Evolutionary conservation across 495 filamentous ascomycete species (phyloP).

Genomic region (Talaromyces liani): DNA sequence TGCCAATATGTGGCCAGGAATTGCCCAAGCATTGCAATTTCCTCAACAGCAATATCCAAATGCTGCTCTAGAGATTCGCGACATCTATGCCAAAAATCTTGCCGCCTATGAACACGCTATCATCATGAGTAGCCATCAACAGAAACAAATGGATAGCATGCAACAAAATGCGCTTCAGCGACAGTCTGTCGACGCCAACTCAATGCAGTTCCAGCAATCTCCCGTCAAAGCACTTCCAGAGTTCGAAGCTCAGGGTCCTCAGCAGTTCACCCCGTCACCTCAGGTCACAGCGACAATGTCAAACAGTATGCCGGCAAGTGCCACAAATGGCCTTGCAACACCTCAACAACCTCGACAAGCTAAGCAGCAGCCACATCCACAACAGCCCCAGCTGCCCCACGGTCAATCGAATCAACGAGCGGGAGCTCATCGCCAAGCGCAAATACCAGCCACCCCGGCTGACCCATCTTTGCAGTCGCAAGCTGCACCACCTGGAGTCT

Average conservation of each 20-base stretch:
- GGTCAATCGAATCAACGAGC: slow-evolving; percentile 21
- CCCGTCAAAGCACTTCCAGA: slow-evolving; percentile 23
- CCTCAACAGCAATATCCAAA: slow-evolving; percentile 55
- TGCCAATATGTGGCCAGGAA: slow-evolving; percentile 61
- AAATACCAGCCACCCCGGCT: slow-evolving; percentile 23
- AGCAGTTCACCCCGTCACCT: slow-evolving; percentile 30
- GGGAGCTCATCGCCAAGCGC: slow-evolving; percentile 32
- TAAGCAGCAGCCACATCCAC: slow-evolving; percentile 14
- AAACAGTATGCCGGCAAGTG: slow-evolving; percentile 25
- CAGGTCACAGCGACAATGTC: slow-evolving; percentile 24
- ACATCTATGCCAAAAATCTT: slow-evolving; percentile 68
- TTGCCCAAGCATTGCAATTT: slow-evolving; percentile 63
- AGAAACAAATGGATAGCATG: slow-evolving; percentile 46
- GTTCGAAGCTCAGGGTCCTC: slow-evolving; percentile 28
- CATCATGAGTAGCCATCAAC: slow-evolving; percentile 46
- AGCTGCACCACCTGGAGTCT: slow-evolving; percentile 7
- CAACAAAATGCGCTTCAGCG: slow-evolving; percentile 44
- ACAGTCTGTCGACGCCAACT: slow-evolving; percentile 28
- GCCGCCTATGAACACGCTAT: slow-evolving; percentile 67
- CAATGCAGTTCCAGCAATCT: slow-evolving; percentile 34
- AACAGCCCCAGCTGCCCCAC: slow-evolving; percentile 18
- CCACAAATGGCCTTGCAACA: slow-evolving; percentile 37
- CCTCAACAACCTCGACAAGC: slow-evolving; percentile 33
- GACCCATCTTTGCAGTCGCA: slow-evolving; percentile 18
- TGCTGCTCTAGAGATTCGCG: slow-evolving; percentile 60